Evolutionary conservation across 2,329 filamentous ascomycete species (phyloP).

Genomic region (Cladophialophora exuberans): DNA sequence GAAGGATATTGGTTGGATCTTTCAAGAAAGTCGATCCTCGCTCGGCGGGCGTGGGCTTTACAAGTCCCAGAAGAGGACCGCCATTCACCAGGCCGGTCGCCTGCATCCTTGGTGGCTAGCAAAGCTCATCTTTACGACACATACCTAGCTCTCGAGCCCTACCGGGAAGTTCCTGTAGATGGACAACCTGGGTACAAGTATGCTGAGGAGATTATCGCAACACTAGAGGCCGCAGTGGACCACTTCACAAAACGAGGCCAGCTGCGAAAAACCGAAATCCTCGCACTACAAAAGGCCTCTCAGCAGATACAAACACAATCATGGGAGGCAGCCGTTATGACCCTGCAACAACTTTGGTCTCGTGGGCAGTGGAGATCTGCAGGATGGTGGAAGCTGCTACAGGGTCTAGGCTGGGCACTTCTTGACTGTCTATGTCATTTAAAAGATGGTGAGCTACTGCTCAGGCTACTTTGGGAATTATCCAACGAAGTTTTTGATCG

Average conservation of each 20-base stretch:
- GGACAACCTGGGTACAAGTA: conserved; percentile 55
- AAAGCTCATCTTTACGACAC: conserved; percentile 61
- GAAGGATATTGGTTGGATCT: conserved; percentile 64
- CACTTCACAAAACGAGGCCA: conserved; percentile 59
- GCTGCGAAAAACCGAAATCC: conserved; percentile 56
- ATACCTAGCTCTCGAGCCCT: conserved; percentile 63
- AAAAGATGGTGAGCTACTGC: conserved; percentile 51
- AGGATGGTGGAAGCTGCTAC: conserved; percentile 63
- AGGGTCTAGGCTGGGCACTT: conserved; percentile 56
- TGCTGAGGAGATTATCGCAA: conserved; percentile 52
- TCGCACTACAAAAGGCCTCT: conserved; percentile 59
- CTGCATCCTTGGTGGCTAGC: conserved; percentile 58
- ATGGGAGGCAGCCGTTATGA: conserved; percentile 55
- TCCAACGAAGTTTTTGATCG: conserved; percentile 44
- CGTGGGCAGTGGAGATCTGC: conserved; percentile 61
- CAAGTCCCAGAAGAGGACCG: conserved; percentile 64
- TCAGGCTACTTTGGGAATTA: conserved; percentile 63
- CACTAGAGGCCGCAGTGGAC: conserved; percentile 51
- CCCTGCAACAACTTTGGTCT: conserved; percentile 59
- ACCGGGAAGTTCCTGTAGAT: conserved; percentile 55
- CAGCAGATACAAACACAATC: conserved; percentile 55
- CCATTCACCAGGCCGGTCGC: conserved; percentile 57
- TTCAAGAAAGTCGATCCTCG: conserved; percentile 55
- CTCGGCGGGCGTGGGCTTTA: conserved; percentile 55
- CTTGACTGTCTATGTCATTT: conserved; percentile 56